Base-by-base conservation (phyloP, 1,139 yeast species). In the Saccharomyces hybrid region DNA sequence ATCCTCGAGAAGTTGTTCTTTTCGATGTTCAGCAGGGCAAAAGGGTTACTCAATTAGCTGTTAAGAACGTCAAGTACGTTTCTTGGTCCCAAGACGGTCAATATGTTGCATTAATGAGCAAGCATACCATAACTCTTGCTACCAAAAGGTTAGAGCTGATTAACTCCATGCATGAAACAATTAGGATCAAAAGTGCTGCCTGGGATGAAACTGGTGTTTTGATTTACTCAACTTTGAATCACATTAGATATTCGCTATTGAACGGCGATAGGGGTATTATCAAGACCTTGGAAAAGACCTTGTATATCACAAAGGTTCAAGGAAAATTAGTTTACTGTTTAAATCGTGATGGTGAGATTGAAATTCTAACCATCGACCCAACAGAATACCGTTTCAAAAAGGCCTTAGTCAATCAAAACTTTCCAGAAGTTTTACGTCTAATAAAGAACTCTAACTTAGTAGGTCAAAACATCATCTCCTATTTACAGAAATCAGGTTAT, bases 201-300 rank as follows among this genome's bases (percentile, higher is more conserved):
- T 95, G 98, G 98, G 99, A 93, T 70, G 97, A 90, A 64, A 78
- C 88, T 50, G 95, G 95, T 49, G 96, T 95, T 44, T 79, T 95
- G 70, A 79, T 95, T 62, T 95, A 91, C 73, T 86, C 97, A 27
- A 95, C 99, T 25, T 79, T 95, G 70, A 93, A 93, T 74, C 99
- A 95, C 70, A 86, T 95, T 73, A 93, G 93, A 74, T 95, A 93
- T 73, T 86, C 95, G 50, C 77, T 95, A 66, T 78, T 91, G 69
- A 93, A 91, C 68, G 99, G 99, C 63, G 99, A 95, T 69, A 83
- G 78, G 64, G 99, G 99, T 63, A 90, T 95, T 55, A 87, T 95
- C 64, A 89, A 89, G 72, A 93, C 99, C 19, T 78, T 93, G 64
- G 95, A 87, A 62, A 88, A 88, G 67, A 90, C 98, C 13, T 74